Evolutionary conservation across 495 filamentous ascomycete species (phyloP).

Genomic region (Venustampulla echinocandica): DNA sequence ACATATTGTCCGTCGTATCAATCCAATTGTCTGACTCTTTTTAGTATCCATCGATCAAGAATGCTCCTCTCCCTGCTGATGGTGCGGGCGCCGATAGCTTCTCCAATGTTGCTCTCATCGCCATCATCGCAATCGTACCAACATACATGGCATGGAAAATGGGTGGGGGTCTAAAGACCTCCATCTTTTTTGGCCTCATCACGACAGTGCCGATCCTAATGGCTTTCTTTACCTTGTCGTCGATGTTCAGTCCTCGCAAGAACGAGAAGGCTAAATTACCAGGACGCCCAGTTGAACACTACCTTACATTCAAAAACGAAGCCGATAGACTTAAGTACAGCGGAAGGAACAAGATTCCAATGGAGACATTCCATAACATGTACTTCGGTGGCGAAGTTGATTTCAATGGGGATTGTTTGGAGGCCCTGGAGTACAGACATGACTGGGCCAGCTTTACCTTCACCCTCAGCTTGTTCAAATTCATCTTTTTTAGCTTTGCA

Average conservation of each 20-base stretch:
- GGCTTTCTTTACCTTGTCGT: conserved; percentile 61
- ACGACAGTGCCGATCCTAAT: conserved; percentile 58
- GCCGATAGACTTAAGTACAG: conserved; percentile 62
- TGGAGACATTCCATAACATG: conserved; percentile 84
- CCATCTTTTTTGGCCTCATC: conserved; percentile 60
- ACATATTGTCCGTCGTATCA: not conserved
- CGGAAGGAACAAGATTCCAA: conserved; percentile 71
- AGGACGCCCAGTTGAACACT: conserved; percentile 74
- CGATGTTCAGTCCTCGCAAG: conserved; percentile 58
- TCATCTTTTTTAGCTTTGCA: conserved; percentile 62
- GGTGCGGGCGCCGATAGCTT: conserved; percentile 60
- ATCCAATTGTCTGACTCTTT: conserved; percentile 13
- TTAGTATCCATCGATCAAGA: conserved; percentile 70
- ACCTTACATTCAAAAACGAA: conserved; percentile 73
- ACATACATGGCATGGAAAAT: conserved; percentile 57
- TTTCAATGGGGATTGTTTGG: conserved; percentile 76
- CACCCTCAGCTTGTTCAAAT: conserved; percentile 59
- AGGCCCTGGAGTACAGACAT: conserved; percentile 74
- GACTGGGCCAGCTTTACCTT: conserved; percentile 84
- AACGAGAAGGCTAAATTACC: conserved; percentile 71
- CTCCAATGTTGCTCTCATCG: conserved; percentile 54
- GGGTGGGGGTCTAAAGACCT: conserved; percentile 63
- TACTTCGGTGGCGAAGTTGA: conserved; percentile 81
- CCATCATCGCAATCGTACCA: conserved; percentile 52
- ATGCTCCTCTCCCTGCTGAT: conserved; percentile 74